Conservation (phyloP, 2,329 filamentous ascomycete genomes). For the Tolypocladium capitatum region DNA sequence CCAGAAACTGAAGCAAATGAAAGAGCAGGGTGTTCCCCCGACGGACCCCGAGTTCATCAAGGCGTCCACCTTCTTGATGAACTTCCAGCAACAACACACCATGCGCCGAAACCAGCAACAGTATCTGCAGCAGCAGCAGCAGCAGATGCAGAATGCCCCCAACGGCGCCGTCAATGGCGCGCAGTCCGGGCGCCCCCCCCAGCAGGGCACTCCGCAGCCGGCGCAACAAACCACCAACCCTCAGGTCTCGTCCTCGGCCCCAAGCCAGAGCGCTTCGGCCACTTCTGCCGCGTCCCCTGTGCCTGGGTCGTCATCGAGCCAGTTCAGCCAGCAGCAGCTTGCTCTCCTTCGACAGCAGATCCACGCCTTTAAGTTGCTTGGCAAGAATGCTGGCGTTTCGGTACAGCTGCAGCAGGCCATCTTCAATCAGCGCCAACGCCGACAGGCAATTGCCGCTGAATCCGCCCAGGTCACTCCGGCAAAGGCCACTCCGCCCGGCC, state of each 20-base stretch:
- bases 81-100: slow-evolving; percentile 54
- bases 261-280: slow-evolving; percentile 17
- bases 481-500: slow-evolving; percentile 16
- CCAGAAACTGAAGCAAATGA: slow-evolving; percentile 84
- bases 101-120: slow-evolving; percentile 36
- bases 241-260: slow-evolving; percentile 25
- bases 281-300: slow-evolving; percentile 18
- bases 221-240: slow-evolving; percentile 19
- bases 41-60: slow-evolving; percentile 83
- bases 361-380: slow-evolving; percentile 76
- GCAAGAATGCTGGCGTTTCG: slow-evolving; percentile 76
- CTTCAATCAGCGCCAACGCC: slow-evolving; percentile 59
- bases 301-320: slow-evolving; percentile 28
- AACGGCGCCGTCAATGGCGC: slow-evolving; percentile 43
- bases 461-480: slow-evolving; percentile 24
- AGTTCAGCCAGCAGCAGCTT: slow-evolving; percentile 70
- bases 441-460: slow-evolving; percentile 38
- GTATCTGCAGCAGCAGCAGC: slow-evolving; percentile 26
- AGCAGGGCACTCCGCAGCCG: slow-evolving; percentile 20
- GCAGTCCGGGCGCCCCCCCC: slow-evolving; percentile 26
- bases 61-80: slow-evolving; percentile 59
- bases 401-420: slow-evolving; percentile 68
- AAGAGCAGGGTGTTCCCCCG: slow-evolving; percentile 64
- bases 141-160: slow-evolving; percentile 38
- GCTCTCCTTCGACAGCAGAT: slow-evolving; percentile 74